These are phyloP conservation scores for Colletotrichum siamense DNA, from an alignment of 2,329 filamentous ascomycete genomes.

Conservation along the genomic window DNA sequence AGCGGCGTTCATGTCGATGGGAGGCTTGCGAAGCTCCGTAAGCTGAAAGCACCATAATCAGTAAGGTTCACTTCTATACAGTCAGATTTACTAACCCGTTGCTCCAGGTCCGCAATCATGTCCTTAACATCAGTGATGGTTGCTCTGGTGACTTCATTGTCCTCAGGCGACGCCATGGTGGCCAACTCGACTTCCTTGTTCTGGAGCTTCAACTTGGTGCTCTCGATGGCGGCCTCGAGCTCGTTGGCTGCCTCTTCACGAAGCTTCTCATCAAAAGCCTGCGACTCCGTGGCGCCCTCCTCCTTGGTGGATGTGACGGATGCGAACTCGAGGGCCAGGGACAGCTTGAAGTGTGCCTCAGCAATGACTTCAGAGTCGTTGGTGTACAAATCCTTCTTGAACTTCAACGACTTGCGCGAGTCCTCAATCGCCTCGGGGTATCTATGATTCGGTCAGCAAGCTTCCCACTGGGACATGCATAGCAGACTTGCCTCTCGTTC, in stretches of 20 bases:
- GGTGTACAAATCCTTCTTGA: constrained; percentile 81
- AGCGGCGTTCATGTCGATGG: constrained; percentile 61
- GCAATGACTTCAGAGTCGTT: constrained; percentile 85
- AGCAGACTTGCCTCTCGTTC: constrained; percentile 72
- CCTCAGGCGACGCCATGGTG: constrained; percentile 67
- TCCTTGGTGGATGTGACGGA: constrained; percentile 72
- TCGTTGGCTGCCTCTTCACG: constrained; percentile 74
- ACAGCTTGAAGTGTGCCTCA: constrained; percentile 96
- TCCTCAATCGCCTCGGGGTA: constrained; percentile 90
- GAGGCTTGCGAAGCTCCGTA: constrained; percentile 70
- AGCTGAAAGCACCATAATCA: constrained; percentile 50
- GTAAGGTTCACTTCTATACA: not conserved
- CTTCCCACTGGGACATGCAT: not conserved
- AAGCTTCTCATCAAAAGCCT: constrained; percentile 70
- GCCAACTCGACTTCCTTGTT: constrained; percentile 72
- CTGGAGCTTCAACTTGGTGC: constrained; percentile 73
- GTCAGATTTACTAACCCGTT: constrained; percentile 57
- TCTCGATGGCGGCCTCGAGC: constrained; percentile 76
- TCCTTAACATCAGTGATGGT: constrained; percentile 78
- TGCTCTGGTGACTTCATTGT: constrained; percentile 66
- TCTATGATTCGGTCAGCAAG: constrained; percentile 37
- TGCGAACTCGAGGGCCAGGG: constrained; percentile 91
- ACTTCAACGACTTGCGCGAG: constrained; percentile 75
- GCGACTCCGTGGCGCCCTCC: constrained; percentile 49
- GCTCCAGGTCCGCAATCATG: constrained; percentile 79